These are phyloP conservation scores for Alternaria infectoria DNA, from an alignment of 2,329 filamentous ascomycete genomes.

Conservation along the genomic window DNA sequence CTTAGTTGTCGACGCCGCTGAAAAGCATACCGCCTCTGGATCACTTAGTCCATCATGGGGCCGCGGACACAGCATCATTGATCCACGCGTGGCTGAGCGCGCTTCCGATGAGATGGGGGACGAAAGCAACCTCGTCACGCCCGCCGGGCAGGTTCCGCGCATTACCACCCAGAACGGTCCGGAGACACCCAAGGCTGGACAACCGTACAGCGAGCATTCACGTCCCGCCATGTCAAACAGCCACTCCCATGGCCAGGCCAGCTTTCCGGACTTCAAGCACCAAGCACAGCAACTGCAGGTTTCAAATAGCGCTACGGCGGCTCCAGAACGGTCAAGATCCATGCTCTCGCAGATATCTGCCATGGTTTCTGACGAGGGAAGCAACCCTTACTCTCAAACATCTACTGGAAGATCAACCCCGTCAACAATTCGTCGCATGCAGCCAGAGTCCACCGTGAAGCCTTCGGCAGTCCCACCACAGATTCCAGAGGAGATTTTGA, in stretches of 20 bases:
- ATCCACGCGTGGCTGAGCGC: constrained; percentile 33
- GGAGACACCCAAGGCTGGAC: constrained; percentile 25
- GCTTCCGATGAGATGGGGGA: constrained; percentile 33
- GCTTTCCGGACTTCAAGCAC: constrained; percentile 12
- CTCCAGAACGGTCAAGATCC: constrained; percentile 41
- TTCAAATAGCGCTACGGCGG: constrained; percentile 17
- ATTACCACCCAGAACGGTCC: constrained; percentile 20
- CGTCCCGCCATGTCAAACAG: constrained; percentile 16
- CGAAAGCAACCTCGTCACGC: constrained; percentile 33
- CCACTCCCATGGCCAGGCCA: constrained; percentile 17
- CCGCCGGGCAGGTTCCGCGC: constrained; percentile 34
- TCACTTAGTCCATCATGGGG: constrained; percentile 44
- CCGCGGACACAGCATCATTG: constrained; percentile 31
- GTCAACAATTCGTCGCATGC: constrained; percentile 35
- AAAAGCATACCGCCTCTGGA: constrained; percentile 35
- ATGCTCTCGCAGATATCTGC: constrained; percentile 46
- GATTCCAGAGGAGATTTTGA: constrained; percentile 31
- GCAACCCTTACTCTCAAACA: constrained; percentile 34
- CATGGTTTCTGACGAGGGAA: constrained; percentile 41
- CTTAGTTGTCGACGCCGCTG: constrained; percentile 42
- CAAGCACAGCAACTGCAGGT: constrained; percentile 20
- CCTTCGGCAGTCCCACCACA: constrained; percentile 23
- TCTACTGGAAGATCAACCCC: constrained; percentile 41
- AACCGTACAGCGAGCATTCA: constrained; percentile 11
- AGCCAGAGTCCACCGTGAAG: constrained; percentile 30